A percentile compares a stretch with the other conserved stretches of the same genome.
Conservation (phyloP, 148 eudicot genomes). For the Fagopyrum esculentum region DNA sequence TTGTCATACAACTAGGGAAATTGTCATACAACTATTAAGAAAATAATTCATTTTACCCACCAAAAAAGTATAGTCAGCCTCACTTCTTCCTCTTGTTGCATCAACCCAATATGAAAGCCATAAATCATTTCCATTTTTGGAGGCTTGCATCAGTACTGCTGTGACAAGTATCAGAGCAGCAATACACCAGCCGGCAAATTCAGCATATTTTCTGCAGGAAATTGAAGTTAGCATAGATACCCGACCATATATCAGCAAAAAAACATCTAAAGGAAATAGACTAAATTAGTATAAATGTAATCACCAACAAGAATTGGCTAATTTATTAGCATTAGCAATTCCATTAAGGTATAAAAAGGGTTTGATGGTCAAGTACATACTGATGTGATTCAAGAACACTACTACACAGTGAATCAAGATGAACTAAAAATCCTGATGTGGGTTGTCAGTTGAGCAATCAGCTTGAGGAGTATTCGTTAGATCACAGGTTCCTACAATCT, state of each 20-base stretch:
- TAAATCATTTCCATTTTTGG: slow-evolving; percentile 92
- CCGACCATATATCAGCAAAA: neutral
- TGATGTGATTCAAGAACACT: no score
- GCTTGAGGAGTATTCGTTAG: no score
- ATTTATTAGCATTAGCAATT: neutral
- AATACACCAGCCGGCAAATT: slow-evolving; percentile 76
- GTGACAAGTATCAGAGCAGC: slow-evolving; percentile 57
- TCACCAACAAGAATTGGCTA: neutral
- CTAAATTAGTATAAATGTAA: neutral
- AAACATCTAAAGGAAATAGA: neutral
- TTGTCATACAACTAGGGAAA: neutral
- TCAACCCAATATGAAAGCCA: slow-evolving; percentile 99
- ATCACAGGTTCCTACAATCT: no score
- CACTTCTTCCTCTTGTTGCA: slow-evolving; percentile 38
- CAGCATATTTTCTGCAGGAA: slow-evolving; percentile 76
- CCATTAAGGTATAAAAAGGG: neutral
- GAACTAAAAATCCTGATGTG: no score
- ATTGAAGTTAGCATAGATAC: slow-evolving; percentile 8
- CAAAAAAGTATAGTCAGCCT: slow-evolving; percentile 29
- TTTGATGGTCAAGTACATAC: neutral
- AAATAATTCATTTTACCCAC: slow-evolving; percentile 5
- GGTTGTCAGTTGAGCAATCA: no score
- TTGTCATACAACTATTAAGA: neutral
- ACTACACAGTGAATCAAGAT: no score
- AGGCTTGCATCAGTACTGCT: slow-evolving; percentile 90